Evolutionary conservation across 257 asterid genomes (phyloP).

Genomic region (Solanum chilense): DNA sequence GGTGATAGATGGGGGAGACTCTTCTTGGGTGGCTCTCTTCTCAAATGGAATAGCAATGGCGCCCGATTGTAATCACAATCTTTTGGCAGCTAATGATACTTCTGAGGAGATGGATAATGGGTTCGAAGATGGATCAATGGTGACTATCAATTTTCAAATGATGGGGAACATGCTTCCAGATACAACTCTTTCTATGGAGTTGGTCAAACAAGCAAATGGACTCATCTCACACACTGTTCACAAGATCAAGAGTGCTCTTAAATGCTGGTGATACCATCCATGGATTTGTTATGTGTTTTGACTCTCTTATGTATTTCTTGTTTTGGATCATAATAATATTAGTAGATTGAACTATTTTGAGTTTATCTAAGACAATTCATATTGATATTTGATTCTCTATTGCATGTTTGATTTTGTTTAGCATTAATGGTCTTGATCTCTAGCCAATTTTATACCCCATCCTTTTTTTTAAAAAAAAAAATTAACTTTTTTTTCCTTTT

Average conservation of each 20-base stretch:
- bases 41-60: background rate
- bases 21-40: background rate
- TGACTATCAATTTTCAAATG: slow-evolving; percentile 62
- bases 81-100: slow-evolving; percentile 12
- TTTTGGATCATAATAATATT: too few relatives aligned
- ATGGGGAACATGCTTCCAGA: slow-evolving; percentile 33
- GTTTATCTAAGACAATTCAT: too few relatives aligned
- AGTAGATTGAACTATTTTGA: too few relatives aligned
- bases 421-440: too few relatives aligned
- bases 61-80: too few relatives aligned
- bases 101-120: background rate
- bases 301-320: background rate
- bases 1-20: background rate
- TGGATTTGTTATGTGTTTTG: background rate
- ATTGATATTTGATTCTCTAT: too few relatives aligned
- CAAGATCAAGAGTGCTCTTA: slow-evolving; percentile 4
- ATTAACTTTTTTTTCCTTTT: too few relatives aligned
- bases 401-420: too few relatives aligned
- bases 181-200: slow-evolving; percentile 49
- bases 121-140: slow-evolving; percentile 32
- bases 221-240: slow-evolving; percentile 39
- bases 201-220: slow-evolving; percentile 41
- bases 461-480: too few relatives aligned
- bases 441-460: too few relatives aligned
- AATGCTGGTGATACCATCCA: slow-evolving; percentile 3